Percentiles rank a stretch among this genome's conserved stretches.
phyloP scores from a whole-genome alignment of 1,284 basidiomycete species.

The Cerrena zonata region DNA sequence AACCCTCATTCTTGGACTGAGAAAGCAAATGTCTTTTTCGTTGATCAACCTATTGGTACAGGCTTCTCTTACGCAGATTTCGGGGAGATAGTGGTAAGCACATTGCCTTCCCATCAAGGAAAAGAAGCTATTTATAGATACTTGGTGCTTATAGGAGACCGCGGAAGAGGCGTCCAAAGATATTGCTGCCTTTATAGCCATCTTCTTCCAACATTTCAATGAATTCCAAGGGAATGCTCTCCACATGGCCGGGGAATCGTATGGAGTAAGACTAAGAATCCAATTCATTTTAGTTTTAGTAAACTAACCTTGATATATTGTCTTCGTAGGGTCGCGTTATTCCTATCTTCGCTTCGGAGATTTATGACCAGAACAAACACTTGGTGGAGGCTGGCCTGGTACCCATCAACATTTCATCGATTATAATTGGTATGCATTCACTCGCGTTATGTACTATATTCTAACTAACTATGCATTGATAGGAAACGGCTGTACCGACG shows the following conservation, averaged over 20 bases:
- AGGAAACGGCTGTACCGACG: constrained; percentile 44
- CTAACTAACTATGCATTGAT: not conserved
- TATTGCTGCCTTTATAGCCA: constrained; percentile 59
- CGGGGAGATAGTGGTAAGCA: constrained; percentile 55
- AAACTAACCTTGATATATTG: not conserved
- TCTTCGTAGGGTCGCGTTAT: constrained; percentile 69
- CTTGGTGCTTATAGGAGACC: constrained; percentile 32
- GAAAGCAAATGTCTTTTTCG: constrained; percentile 66
- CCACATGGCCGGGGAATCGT: constrained; percentile 73
- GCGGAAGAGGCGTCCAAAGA: constrained; percentile 66
- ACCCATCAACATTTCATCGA: constrained; percentile 73
- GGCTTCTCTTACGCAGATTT: constrained; percentile 73
- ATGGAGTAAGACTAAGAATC: constrained; percentile 47
- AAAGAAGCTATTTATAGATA: not conserved
- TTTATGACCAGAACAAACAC: constrained; percentile 72
- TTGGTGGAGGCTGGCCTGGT: constrained; percentile 55
- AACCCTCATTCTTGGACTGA: constrained; percentile 65
- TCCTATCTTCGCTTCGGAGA: constrained; percentile 74
- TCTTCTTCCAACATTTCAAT: constrained; percentile 68
- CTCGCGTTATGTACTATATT: not conserved
- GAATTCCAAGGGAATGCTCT: constrained; percentile 61
- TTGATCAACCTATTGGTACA: constrained; percentile 61
- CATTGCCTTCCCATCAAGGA: too few species aligned
- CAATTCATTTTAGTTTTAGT: not conserved
- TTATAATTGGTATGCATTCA: constrained; percentile 65